Evolutionary conservation across 441 rosid genomes (phyloP).

Genomic region (Codiaeum variegatum): DNA sequence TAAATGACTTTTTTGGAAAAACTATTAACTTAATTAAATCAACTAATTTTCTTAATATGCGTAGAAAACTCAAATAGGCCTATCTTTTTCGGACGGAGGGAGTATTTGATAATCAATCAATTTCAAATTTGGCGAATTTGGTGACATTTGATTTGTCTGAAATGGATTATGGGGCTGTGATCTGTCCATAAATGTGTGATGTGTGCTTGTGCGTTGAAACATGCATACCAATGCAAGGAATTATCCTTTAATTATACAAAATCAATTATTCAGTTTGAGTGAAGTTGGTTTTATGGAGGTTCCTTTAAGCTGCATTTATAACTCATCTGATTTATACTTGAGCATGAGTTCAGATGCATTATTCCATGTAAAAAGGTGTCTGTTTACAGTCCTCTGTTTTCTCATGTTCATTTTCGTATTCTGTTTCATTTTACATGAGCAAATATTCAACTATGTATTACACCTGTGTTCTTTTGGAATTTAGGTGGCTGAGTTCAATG

Average conservation of each 20-base stretch:
- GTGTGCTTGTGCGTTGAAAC: background rate
- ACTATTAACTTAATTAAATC: too few relatives aligned
- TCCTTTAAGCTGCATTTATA: background rate
- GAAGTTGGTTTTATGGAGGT: background rate
- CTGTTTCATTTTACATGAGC: background rate
- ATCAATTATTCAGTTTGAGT: background rate
- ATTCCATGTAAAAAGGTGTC: background rate
- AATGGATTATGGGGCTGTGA: background rate
- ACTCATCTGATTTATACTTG: background rate
- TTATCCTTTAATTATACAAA: background rate
- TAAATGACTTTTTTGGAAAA: too few relatives aligned
- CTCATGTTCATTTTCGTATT: background rate
- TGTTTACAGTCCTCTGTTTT: background rate
- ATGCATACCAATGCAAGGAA: background rate
- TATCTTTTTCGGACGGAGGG: too few relatives aligned
- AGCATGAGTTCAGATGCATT: background rate
- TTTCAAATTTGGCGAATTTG: background rate
- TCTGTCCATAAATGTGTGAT: background rate
- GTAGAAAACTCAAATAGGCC: too few relatives aligned
- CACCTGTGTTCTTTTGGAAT: conserved; percentile 18
- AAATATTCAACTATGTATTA: background rate
- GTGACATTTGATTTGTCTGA: background rate
- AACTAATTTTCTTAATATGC: too few relatives aligned
- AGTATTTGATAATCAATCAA: too few relatives aligned
- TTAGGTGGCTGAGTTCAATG: conserved; percentile 86